Base-by-base conservation (phyloP, 768 basidiomycete species). In the Termitomyces eurrhizus region DNA sequence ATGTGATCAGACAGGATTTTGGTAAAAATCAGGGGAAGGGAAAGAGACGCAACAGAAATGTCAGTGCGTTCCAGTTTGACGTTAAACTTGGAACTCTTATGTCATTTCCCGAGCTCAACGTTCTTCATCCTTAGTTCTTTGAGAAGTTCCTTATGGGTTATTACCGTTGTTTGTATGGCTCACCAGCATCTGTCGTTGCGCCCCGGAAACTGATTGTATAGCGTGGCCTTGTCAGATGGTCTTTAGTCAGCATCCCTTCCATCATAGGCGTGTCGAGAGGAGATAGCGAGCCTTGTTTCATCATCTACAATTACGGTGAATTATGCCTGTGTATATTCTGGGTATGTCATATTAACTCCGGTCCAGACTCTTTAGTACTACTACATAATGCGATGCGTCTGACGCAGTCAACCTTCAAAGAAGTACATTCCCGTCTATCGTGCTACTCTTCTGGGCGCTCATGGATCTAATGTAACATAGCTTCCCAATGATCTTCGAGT, bases 61-160 rank as follows among this genome's bases (percentile, higher is more conserved):
- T 61, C 56, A 35, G 55, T 35, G 41, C n/a, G 32, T 45, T 29
- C 7, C 21, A 24, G 9, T 41, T 49, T 26, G 37, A n/a, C 21
- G 32, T 39, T 12, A 13, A 39, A 33, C 36, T 48, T 21, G 21
- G 21, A 21, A 21, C 21, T 21, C 21, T 11, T 37, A 24, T 26
- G 14, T 29, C 39, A 18, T 39, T 6, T 54, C 16, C 29, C 26
- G 44, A 14, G 32, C 46, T 13, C 4, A 39, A 29, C 16, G n/a
- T 37, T 4, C 18, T 48, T 41, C 32, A 39, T 48, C 9, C 4
- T 11, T 24, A 61, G 60, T 61, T 52, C 14, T 61, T 61, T 45
- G 60, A 56, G 44, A 61, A 52, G n/a, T 61, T 61, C 39, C 54
- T 61, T 4, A 61, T 61, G 60, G 41, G 54, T 32, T 61, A 61